Evolutionary conservation across 176 grass and related monocot genomes (phyloP), one percentile per base, ranked within the genome.

Genomic region (Musa schizocarpa): DNA sequence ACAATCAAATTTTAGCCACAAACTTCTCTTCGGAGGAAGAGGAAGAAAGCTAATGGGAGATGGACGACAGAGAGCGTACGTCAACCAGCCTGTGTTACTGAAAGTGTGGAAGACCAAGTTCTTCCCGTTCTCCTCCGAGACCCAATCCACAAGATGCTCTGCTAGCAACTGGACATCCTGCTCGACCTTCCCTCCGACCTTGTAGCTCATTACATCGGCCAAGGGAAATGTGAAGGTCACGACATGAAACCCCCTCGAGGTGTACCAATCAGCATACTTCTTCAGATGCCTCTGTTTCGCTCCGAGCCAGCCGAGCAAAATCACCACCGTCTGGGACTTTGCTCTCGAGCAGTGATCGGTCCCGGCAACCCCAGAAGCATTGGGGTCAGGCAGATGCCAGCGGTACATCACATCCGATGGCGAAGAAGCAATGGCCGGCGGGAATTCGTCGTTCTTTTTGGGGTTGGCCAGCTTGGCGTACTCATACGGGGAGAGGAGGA

Each of bases 31-130:
- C 0, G 19, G 52, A 53, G 52, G 49, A 14, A 80, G 56, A 76
- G 69, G 50, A 74, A 29, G 6, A 9, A 49, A 50, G 71, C n/a
- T 50, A 23, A 1, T 3, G 2, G 12, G 72, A 79, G 69, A 20
- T 49, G 3, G 11, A 74, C 51, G 22, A 50, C 81, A 51, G 52
- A 9, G 6, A 21, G 13, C 79, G 69, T 90, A 97, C 94, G 85
- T 90, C 72, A 97, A 82, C 90, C 94, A 97, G 71, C 94, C 94
- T 2, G 94, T 98, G 74, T 93, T 93, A 56, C 94, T 98, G 75
- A 98, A 98, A 76, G 94, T 93, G 75, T 98, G 90, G 80, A 98
- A 98, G 19, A 98, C 81, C 70, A 97, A 87, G 63, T 88, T 90
- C 79, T 92, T 96, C 72, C 76, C 88, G 1, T 54, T 74, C 81